These are phyloP conservation scores for Candida pseudoviswanathii DNA, from an alignment of 1,139 yeast genomes.

Conservation along the genomic window DNA sequence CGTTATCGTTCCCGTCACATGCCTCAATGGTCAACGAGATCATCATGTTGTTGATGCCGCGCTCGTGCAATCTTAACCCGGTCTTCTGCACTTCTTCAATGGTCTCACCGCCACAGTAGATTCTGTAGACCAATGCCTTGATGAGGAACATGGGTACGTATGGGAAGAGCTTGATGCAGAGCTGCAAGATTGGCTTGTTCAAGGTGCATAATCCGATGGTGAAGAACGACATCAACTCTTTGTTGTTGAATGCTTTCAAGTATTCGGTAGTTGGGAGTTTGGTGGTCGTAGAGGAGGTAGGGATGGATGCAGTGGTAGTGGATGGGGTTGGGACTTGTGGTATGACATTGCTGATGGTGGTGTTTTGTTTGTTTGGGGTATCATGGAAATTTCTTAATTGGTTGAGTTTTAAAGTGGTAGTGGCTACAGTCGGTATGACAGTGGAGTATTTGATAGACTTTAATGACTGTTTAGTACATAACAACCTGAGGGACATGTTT, in stretches of 20 bases:
- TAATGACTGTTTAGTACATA: slow-evolving; percentile 1
- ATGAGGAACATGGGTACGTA: slow-evolving; percentile 72
- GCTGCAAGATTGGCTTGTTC: slow-evolving; percentile 59
- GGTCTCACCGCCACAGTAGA: slow-evolving; percentile 91
- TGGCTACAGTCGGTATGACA: slow-evolving; percentile 1
- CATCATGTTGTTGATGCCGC: slow-evolving; percentile 95
- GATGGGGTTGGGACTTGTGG: slow-evolving; percentile 6
- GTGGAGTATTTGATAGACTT: slow-evolving; percentile 1
- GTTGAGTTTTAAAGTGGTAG: not conserved
- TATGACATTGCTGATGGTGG: slow-evolving; percentile 13
- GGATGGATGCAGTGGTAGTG: not conserved
- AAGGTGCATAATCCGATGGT: slow-evolving; percentile 70
- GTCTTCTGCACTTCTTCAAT: slow-evolving; percentile 68
- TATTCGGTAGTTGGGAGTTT: slow-evolving; percentile 23
- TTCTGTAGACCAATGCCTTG: slow-evolving; percentile 72
- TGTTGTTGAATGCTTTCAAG: slow-evolving; percentile 34
- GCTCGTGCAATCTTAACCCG: slow-evolving; percentile 62
- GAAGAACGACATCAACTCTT: slow-evolving; percentile 60
- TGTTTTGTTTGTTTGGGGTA: slow-evolving; percentile 20
- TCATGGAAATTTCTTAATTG: slow-evolving; percentile 20
- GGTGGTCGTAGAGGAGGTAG: slow-evolving; percentile 4
- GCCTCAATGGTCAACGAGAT: slow-evolving; percentile 91
- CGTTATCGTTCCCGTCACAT: slow-evolving; percentile 70
- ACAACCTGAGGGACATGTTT: slow-evolving; percentile 1
- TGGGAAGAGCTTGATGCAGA: slow-evolving; percentile 70